Evolutionary conservation across 2,329 filamentous ascomycete genomes (phyloP).

Genomic region (Aspergillus chevalieri): DNA sequence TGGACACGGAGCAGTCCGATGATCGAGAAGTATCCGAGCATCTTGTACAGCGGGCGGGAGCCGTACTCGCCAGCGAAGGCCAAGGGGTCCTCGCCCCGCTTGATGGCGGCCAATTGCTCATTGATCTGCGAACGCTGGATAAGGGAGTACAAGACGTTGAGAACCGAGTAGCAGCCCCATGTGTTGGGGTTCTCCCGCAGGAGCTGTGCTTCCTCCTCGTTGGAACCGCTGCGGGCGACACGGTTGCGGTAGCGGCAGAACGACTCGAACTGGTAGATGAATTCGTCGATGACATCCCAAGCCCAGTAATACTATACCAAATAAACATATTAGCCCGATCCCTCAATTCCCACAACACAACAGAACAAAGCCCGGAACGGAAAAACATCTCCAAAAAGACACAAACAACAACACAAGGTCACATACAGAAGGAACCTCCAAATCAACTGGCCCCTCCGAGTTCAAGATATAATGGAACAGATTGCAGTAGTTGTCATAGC

Average conservation of each 20-base stretch:
- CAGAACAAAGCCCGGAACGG: not conserved
- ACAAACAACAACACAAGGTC: conserved; percentile 4
- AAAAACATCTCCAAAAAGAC: conserved; percentile 1
- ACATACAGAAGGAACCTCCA: conserved; percentile 92
- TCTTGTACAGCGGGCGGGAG: conserved; percentile 87
- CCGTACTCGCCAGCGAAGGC: conserved; percentile 93
- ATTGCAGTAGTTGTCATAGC: conserved; percentile 99
- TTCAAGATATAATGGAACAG: conserved; percentile 99
- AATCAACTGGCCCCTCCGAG: conserved; percentile 95
- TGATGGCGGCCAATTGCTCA: conserved; percentile 92
- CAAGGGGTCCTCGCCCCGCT: conserved; percentile 83
- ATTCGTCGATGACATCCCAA: conserved; percentile 99
- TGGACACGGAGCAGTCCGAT: conserved; percentile 94
- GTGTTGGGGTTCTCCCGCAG: conserved; percentile 96
- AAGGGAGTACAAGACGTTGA: conserved; percentile 98
- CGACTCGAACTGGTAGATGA: conserved; percentile 99
- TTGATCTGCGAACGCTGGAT: conserved; percentile 98
- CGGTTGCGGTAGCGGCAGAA: conserved; percentile 96
- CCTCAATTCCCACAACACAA: not conserved
- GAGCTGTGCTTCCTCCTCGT: conserved; percentile 85
- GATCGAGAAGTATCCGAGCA: conserved; percentile 99
- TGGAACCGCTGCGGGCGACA: conserved; percentile 71
- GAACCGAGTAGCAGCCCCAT: conserved; percentile 98
- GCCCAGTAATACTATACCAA: conserved; percentile 89
- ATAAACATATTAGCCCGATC: not conserved